These are phyloP conservation scores for Citrullus amarus DNA, from an alignment of 306 rosid species.

Conservation along the genomic window DNA sequence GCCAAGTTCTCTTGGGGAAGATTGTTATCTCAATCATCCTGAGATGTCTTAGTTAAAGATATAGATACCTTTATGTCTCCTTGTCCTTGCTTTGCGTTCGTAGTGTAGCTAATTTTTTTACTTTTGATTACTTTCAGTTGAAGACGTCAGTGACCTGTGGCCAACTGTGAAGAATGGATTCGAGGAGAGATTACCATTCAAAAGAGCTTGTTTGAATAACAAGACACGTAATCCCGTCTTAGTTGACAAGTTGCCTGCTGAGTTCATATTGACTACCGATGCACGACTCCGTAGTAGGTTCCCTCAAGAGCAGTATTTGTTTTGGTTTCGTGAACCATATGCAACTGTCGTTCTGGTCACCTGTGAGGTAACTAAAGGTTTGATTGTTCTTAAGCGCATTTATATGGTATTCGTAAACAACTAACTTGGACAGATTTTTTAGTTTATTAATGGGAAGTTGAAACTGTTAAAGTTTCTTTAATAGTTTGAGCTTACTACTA, in stretches of 20 bases:
- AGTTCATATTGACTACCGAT: constrained; percentile 88
- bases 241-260: constrained; percentile 62
- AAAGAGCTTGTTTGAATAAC: constrained; percentile 75
- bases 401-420: background rate
- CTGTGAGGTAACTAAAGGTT: constrained; percentile 59
- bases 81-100: constrained; percentile 10
- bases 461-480: background rate
- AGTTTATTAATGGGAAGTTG: background rate
- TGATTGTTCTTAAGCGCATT: constrained; percentile 1
- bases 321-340: constrained; percentile 96
- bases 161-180: constrained; percentile 76
- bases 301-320: constrained; percentile 79
- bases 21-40: background rate
- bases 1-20: background rate
- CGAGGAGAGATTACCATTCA: constrained; percentile 68
- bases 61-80: background rate
- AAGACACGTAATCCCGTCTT: constrained; percentile 73
- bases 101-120: constrained; percentile 10
- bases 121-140: constrained; percentile 45
- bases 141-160: constrained; percentile 98
- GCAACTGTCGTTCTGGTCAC: constrained; percentile 84
- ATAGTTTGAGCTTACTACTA: background rate
- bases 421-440: background rate
- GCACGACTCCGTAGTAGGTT: constrained; percentile 90
- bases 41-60: background rate